Evolutionary conservation across 2,329 filamentous ascomycete species (phyloP).

Genomic region (Shiraia sp.): DNA sequence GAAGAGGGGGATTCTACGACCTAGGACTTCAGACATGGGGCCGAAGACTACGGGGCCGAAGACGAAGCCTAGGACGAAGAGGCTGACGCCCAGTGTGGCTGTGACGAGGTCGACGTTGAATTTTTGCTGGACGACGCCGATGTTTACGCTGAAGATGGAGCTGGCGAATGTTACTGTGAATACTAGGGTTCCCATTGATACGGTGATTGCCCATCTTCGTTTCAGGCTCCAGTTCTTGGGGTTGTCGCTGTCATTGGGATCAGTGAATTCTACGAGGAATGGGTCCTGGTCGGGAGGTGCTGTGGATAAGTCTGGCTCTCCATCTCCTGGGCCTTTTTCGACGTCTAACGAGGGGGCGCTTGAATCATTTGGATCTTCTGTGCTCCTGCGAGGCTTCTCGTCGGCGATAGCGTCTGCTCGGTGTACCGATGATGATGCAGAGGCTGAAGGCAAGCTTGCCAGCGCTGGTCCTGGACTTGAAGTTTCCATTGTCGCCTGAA

Average conservation of each 20-base stretch:
- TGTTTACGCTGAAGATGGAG: slow-evolving; percentile 64
- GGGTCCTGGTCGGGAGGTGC: slow-evolving; percentile 18
- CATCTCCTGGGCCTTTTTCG: slow-evolving; percentile 7
- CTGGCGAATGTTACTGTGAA: slow-evolving; percentile 53
- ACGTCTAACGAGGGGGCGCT: slow-evolving; percentile 6
- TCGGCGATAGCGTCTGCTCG: background rate
- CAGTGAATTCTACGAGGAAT: slow-evolving; percentile 72
- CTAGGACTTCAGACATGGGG: slow-evolving; percentile 57
- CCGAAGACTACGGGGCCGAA: slow-evolving; percentile 50
- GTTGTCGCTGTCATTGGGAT: slow-evolving; percentile 69
- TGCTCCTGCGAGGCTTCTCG: slow-evolving; percentile 6
- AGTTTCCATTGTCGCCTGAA: too few species aligned
- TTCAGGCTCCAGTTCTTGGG: slow-evolving; percentile 70
- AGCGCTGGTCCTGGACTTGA: too few species aligned
- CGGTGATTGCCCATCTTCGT: slow-evolving; percentile 71
- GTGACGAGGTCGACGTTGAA: slow-evolving; percentile 53
- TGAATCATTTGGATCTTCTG: slow-evolving; percentile 4
- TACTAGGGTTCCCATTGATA: slow-evolving; percentile 58
- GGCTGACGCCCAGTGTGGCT: slow-evolving; percentile 53
- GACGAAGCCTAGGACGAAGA: slow-evolving; percentile 57
- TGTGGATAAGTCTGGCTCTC: background rate
- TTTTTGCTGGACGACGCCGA: slow-evolving; percentile 54
- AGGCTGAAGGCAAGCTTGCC: too few species aligned
- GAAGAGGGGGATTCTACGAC: slow-evolving; percentile 44
- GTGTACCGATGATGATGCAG: too few species aligned